Base-by-base conservation (phyloP, 1,139 yeast species). In the Scheffersomyces segobiensis region DNA sequence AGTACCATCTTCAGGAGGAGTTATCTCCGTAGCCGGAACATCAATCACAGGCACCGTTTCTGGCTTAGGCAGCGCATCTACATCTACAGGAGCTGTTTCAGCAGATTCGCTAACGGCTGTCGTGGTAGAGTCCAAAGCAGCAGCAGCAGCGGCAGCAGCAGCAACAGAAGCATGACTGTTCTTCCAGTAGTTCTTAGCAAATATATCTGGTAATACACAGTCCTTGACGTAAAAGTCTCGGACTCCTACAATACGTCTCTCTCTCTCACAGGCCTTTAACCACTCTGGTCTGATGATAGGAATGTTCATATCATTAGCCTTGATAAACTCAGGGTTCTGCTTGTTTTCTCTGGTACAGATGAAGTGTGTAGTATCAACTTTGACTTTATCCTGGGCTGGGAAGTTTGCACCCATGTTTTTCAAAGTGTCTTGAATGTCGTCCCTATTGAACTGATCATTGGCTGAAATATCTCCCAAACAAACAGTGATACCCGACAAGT, bases 281-380 rank as follows among this genome's bases (percentile, higher is more conserved):
- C 98, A 95, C 71, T 95, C 98, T 0, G 99, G 99, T 71, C 97
- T 85, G 32, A 95, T 95, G 52, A 95, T 86, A 3, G 99, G 99
- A 59, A 95, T 93, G 71, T 93, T 95, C 81, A 87, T 84, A 60
- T 89, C 93, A 61, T 85, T 82, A 0, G 99, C 99, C 71, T 87
- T 89, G 63, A 87, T 79, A 77, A 81, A 91, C 68, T 89, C 92
- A 1, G 83, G 74, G 56, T 83, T 80, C 26, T 85, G 86, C 58
- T 80, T 76, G 63, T 87, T 89, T 58, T 81, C 82, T 60, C 83
- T 71, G 0, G 97, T 90, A 65, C 97, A 89, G 18, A 95, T 82
- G 68, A 89, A 95, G 72, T 96, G 99, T 0, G 99, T 95, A 1
- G 99, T 95, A 68, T 95, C 98, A 56, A 93, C 91, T 64, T 85